phyloP scores from a whole-genome alignment of 2,329 filamentous ascomycete species.

The Cladosporium sp. region DNA sequence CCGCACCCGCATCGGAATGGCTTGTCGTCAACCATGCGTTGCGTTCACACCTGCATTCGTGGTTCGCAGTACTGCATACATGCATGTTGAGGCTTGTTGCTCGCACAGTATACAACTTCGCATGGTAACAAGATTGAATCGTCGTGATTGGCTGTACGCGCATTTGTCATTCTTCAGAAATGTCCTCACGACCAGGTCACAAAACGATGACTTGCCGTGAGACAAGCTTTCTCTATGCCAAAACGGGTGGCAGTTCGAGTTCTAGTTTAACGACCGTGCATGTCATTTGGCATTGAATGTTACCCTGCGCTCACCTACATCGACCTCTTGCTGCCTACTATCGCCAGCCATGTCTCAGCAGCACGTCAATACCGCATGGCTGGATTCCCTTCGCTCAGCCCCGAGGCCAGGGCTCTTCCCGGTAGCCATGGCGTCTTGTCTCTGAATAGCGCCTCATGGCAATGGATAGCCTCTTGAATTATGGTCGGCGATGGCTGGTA shows the following conservation, averaged over 20 bases:
- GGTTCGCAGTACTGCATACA: constrained; percentile 3
- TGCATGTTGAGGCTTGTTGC: background rate
- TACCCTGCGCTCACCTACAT: constrained; percentile 8
- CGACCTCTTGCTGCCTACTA: background rate
- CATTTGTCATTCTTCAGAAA: background rate
- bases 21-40: constrained; percentile 7
- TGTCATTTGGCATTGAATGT: constrained; percentile 7
- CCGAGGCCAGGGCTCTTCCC: constrained; percentile 10
- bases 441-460: constrained; percentile 11
- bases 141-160: too few species aligned
- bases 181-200: background rate
- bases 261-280: constrained; percentile 2
- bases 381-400: constrained; percentile 16
- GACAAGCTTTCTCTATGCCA: constrained; percentile 15
- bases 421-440: constrained; percentile 18
- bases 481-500: constrained; percentile 16
- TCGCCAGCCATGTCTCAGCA: constrained; percentile 16
- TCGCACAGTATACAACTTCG: background rate
- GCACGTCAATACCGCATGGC: constrained; percentile 17
- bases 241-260: constrained; percentile 16
- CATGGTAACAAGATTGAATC: too few species aligned
- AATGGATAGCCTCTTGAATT: constrained; percentile 5
- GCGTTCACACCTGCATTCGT: background rate
- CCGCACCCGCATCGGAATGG: background rate
- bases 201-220: background rate